Evolutionary conservation across 2,329 filamentous ascomycete species (phyloP).

Genomic region (Pseudocercospora musae): DNA sequence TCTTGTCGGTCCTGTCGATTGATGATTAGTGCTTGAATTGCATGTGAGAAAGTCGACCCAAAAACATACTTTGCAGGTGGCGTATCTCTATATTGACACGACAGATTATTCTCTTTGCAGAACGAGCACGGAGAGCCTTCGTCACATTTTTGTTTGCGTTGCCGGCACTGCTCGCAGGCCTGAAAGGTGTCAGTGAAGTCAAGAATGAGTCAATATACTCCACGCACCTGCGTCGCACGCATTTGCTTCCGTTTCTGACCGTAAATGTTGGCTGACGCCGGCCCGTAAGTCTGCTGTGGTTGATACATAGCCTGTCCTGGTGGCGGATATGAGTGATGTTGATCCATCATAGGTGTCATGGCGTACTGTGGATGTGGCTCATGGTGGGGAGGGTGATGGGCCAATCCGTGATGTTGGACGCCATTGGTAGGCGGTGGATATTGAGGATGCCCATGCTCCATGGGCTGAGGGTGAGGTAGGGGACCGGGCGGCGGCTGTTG

Average conservation of each 20-base stretch:
- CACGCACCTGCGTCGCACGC: conserved; percentile 36
- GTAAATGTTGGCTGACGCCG: conserved; percentile 25
- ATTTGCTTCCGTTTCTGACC: conserved; percentile 35
- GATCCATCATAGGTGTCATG: conserved; percentile 31
- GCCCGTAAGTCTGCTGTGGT: conserved; percentile 25
- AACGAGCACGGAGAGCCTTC: conserved; percentile 79
- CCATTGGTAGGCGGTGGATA: conserved; percentile 30
- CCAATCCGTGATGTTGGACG: conserved; percentile 24
- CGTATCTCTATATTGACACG: conserved; percentile 86
- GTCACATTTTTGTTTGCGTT: conserved; percentile 87
- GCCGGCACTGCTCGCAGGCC: conserved; percentile 87
- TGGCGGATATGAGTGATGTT: conserved; percentile 27
- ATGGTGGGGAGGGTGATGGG: conserved; percentile 25
- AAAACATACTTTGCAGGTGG: conserved; percentile 78
- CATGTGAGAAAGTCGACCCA: neutral
- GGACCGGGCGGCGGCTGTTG: conserved; percentile 20
- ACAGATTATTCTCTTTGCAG: conserved; percentile 80
- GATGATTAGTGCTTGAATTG: conserved; percentile 20
- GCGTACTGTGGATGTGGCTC: conserved; percentile 28
- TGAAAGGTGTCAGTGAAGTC: conserved; percentile 38
- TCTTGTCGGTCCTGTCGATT: conserved; percentile 46
- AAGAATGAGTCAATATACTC: neutral
- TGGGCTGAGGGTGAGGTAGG: conserved; percentile 23
- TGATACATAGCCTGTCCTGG: conserved; percentile 28
- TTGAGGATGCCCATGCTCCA: conserved; percentile 34